Evolutionary conservation across 2,329 filamentous ascomycete genomes (phyloP).

Genomic region (Colletotrichum euphorbiae): DNA sequence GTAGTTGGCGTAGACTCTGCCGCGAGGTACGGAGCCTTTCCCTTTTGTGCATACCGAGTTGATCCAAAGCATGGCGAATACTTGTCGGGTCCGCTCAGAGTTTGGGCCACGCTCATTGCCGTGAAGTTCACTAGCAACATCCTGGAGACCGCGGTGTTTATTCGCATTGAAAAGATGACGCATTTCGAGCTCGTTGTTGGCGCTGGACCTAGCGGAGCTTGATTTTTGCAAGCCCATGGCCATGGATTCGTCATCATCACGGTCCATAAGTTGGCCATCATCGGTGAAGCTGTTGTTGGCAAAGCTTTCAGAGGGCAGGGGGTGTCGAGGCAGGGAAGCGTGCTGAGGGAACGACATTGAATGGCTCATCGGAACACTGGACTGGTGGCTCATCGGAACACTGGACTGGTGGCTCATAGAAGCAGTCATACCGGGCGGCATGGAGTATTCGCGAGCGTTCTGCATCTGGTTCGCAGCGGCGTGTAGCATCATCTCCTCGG

Average conservation of each 20-base stretch:
- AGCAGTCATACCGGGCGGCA: conserved; percentile 62
- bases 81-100: conserved; percentile 84
- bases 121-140: conserved; percentile 81
- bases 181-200: conserved; percentile 85
- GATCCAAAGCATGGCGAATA: conserved; percentile 92
- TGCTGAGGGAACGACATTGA: conserved; percentile 50
- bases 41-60: conserved; percentile 78
- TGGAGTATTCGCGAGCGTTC: conserved; percentile 59
- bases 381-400: conserved; percentile 46
- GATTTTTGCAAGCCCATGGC: conserved; percentile 63
- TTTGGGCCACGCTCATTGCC: conserved; percentile 84
- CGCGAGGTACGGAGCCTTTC: conserved; percentile 89
- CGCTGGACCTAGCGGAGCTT: conserved; percentile 72
- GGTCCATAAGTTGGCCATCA: conserved; percentile 70
- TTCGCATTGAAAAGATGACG: conserved; percentile 79
- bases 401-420: conserved; percentile 45
- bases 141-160: conserved; percentile 73
- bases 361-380: conserved; percentile 46
- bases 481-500: conserved; percentile 71
- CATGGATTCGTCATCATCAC: conserved; percentile 69
- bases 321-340: conserved; percentile 56
- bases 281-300: conserved; percentile 67
- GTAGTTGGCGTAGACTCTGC: conserved; percentile 95
- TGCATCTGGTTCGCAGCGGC: conserved; percentile 66
- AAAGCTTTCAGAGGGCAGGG: conserved; percentile 66